Evolutionary conservation across 2,329 filamentous ascomycete genomes (phyloP).

Genomic region (Colletotrichum euphorbiae): DNA sequence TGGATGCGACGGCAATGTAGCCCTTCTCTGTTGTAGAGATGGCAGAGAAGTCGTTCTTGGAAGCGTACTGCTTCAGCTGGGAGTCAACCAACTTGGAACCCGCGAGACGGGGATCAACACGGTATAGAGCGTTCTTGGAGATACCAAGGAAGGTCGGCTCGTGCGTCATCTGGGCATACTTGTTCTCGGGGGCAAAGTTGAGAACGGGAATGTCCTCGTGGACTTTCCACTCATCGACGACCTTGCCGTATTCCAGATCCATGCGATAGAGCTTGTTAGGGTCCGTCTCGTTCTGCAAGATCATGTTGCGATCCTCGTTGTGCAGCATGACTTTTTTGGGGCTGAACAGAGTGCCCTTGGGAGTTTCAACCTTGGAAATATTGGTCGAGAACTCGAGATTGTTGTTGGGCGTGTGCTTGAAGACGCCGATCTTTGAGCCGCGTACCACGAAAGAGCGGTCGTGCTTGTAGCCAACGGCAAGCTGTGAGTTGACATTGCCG

Average conservation of each 20-base stretch:
- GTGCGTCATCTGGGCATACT: constrained; percentile 96
- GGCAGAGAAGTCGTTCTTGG: constrained; percentile 97
- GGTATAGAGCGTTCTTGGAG: constrained; percentile 91
- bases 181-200: constrained; percentile 94
- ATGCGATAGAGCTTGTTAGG: constrained; percentile 95
- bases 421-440: constrained; percentile 97
- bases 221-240: constrained; percentile 98
- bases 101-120: constrained; percentile 88
- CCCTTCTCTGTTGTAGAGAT: constrained; percentile 96
- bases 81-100: constrained; percentile 94
- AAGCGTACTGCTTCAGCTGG: constrained; percentile 93
- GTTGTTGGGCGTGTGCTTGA: constrained; percentile 95
- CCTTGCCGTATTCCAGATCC: constrained; percentile 97
- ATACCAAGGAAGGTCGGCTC: constrained; percentile 96
- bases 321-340: constrained; percentile 98
- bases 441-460: constrained; percentile 97
- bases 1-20: constrained; percentile 95
- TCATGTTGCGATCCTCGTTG: constrained; percentile 88
- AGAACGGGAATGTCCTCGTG: constrained; percentile 95
- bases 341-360: constrained; percentile 86
- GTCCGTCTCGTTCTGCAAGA: constrained; percentile 84
- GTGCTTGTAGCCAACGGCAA: constrained; percentile 96
- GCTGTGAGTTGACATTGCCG: constrained; percentile 89
- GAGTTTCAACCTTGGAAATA: constrained; percentile 94
- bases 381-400: constrained; percentile 96